phyloP scores from a whole-genome alignment of 179 eudicot species.

The Heliamphora pulchella region DNA sequence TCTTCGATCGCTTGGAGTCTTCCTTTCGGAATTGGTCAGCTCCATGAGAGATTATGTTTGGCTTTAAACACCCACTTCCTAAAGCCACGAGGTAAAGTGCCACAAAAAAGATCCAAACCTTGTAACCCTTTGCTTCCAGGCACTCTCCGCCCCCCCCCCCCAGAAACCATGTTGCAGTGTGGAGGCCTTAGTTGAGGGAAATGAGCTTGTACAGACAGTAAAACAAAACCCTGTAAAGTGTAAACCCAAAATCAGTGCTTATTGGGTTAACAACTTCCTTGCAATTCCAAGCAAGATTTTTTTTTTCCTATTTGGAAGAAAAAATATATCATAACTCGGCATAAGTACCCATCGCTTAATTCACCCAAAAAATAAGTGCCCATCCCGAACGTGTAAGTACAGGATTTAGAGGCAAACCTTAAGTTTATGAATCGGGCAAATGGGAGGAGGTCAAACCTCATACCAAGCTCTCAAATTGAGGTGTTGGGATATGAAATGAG shows the following conservation, averaged over 20 bases:
- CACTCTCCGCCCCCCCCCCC: constrained; percentile 21
- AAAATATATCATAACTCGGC: no score
- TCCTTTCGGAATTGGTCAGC: constrained; percentile 60
- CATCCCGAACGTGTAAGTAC: no score
- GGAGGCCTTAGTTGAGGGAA: constrained; percentile 67
- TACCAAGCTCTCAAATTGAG: no score
- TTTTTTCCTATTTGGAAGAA: no score
- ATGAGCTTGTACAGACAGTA: constrained; percentile 86
- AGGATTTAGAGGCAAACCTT: no score
- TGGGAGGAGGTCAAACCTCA: no score
- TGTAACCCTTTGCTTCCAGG: constrained; percentile 58
- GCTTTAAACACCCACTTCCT: constrained; percentile 93
- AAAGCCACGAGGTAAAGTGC: constrained; percentile 79
- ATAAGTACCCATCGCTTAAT: no score
- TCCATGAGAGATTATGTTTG: constrained; percentile 87
- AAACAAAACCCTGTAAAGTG: constrained; percentile 59
- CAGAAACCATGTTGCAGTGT: constrained; percentile 48
- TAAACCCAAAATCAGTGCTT: not conserved
- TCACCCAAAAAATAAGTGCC: no score
- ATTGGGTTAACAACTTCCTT: not conserved
- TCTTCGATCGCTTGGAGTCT: constrained; percentile 36
- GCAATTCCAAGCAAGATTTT: not conserved
- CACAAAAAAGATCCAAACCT: constrained; percentile 54
- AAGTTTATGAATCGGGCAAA: no score
- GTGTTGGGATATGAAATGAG: no score